These are phyloP conservation scores for Datisca glomerata DNA, from an alignment of 306 rosid species.

Conservation along the genomic window DNA sequence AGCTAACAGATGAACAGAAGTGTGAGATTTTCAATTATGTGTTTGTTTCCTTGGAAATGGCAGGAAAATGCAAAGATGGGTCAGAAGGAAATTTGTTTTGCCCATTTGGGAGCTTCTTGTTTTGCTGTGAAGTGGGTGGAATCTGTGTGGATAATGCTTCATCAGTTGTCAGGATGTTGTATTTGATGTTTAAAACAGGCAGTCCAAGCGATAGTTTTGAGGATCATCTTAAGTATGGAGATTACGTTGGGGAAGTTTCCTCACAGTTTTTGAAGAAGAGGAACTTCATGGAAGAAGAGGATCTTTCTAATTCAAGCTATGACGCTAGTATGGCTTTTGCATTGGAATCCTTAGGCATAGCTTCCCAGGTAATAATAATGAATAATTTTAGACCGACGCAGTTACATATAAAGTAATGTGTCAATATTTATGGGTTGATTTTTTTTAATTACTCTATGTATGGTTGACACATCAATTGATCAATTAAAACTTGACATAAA, in stretches of 20 bases:
- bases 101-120: conserved; percentile 70
- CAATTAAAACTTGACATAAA: too few relatives aligned
- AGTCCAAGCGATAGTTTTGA: conserved; percentile 39
- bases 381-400: too few relatives aligned
- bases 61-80: conserved; percentile 27
- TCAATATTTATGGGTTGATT: too few relatives aligned
- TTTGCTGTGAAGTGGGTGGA: conserved; percentile 59
- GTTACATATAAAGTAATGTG: too few relatives aligned
- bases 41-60: conserved; percentile 27
- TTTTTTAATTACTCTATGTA: too few relatives aligned
- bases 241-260: conserved; percentile 33
- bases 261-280: conserved; percentile 26
- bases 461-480: too few relatives aligned
- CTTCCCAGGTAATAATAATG: conserved; percentile 63
- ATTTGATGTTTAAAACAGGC: conserved; percentile 34
- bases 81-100: conserved; percentile 21
- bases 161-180: conserved; percentile 59
- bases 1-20: conserved; percentile 30
- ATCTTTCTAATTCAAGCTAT: conserved; percentile 46
- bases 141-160: conserved; percentile 54
- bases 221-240: conserved; percentile 78
- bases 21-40: conserved; percentile 29
- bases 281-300: conserved; percentile 14
- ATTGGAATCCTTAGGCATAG: conserved; percentile 51
- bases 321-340: conserved; percentile 74